Percentiles rank a stretch among this genome's conserved stretches.
These are phyloP conservation scores for Uronychia binucleata DNA, from an alignment of 73 alveolate genomes.

Conservation along the genomic window DNA sequence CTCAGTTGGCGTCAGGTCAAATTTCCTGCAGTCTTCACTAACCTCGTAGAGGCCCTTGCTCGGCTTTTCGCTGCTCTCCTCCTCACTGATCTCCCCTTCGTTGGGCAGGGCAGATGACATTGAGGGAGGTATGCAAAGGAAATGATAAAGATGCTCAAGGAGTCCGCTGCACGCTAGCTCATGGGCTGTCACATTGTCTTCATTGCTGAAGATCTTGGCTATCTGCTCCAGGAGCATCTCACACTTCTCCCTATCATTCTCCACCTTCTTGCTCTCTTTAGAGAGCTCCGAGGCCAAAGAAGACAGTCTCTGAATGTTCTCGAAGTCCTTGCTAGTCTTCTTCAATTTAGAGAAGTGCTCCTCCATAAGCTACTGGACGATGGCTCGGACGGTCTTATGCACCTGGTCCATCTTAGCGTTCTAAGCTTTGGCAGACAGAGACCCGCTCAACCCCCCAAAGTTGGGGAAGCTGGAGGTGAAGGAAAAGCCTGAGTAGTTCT, in stretches of 20 bases:
- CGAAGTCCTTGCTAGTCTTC: not conserved
- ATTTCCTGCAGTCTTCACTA: too few relatives aligned
- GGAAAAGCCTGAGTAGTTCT: not conserved
- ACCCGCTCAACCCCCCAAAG: not conserved
- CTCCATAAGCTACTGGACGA: not conserved
- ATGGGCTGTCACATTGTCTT: not conserved
- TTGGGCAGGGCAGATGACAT: not conserved
- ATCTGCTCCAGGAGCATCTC: not conserved
- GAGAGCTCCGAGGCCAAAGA: not conserved
- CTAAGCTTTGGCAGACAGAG: not conserved
- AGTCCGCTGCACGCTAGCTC: not conserved
- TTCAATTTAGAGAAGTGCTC: not conserved
- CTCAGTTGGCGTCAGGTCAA: not conserved
- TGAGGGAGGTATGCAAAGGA: not conserved
- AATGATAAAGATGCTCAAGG: not conserved
- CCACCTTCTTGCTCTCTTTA: not conserved
- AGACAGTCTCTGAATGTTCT: not conserved
- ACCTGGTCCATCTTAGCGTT: not conserved
- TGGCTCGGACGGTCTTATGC: not conserved
- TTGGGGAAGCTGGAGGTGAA: not conserved
- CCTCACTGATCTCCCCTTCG: not conserved
- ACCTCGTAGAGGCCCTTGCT: not conserved
- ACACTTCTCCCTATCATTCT: not conserved
- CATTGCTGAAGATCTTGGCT: not conserved
- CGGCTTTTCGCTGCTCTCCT: not conserved